Conservation (phyloP, 805 yeast genomes). For the Kockiozyma suomiensis region DNA sequence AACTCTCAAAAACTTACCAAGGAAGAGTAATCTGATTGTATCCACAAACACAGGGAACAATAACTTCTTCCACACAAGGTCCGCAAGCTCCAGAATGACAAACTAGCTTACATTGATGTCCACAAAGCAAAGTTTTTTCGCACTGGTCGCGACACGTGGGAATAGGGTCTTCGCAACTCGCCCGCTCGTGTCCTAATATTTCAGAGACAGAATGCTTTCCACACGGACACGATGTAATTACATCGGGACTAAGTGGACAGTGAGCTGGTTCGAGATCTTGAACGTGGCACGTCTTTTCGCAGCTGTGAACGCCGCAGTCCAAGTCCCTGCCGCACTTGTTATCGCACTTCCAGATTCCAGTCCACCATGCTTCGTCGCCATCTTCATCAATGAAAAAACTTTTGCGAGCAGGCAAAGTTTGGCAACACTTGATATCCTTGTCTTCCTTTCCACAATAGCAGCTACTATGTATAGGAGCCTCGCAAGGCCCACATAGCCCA, state of each 20-base stretch:
- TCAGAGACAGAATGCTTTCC: slow-evolving; percentile 60
- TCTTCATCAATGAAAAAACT: slow-evolving; percentile 35
- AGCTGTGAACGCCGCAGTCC: slow-evolving; percentile 67
- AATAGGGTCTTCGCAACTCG: slow-evolving; percentile 71
- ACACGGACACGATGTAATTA: slow-evolving; percentile 73
- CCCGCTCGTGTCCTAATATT: slow-evolving; percentile 47
- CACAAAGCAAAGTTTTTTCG: slow-evolving; percentile 66
- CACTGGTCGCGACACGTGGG: slow-evolving; percentile 74
- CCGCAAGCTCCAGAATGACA: slow-evolving; percentile 83
- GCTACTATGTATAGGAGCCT: slow-evolving; percentile 48
- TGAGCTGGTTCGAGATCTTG: slow-evolving; percentile 45
- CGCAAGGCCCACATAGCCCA: slow-evolving; percentile 83
- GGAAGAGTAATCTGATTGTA: slow-evolving; percentile 38
- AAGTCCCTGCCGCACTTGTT: slow-evolving; percentile 49
- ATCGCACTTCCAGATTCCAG: slow-evolving; percentile 57
- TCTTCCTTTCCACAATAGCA: slow-evolving; percentile 78
- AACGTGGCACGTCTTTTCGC: slow-evolving; percentile 58
- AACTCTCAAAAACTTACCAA: slow-evolving; percentile 21
- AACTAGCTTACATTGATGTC: slow-evolving; percentile 63
- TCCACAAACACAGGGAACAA: slow-evolving; percentile 64
- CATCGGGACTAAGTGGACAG: slow-evolving; percentile 68
- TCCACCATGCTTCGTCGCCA: slow-evolving; percentile 44
- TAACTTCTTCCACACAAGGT: slow-evolving; percentile 60
- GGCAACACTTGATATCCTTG: slow-evolving; percentile 50
- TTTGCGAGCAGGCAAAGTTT: slow-evolving; percentile 31